Base-by-base conservation (phyloP, 129 eudicot species). In the Chrysanthemum makinoi region DNA sequence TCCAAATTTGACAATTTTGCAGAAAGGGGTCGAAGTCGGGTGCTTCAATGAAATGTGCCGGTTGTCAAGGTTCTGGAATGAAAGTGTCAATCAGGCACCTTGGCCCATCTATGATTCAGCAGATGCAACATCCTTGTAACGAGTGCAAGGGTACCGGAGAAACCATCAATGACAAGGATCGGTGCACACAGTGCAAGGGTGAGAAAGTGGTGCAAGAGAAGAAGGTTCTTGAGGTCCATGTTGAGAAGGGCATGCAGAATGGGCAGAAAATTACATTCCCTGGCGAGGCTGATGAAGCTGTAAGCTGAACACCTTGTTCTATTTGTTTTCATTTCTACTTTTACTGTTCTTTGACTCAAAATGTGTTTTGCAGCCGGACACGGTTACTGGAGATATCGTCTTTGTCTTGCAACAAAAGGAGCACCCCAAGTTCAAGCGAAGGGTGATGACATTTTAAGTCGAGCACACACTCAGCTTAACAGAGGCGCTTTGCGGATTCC, bases 381-480 rank as follows among this genome's bases (percentile, higher is more conserved):
- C 93, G 0, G 84, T 88, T 0, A 88, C 96, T 0, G 97, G 97
- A 10, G 97, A 91, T 57, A 88, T 91, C 54, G 95, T 91, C 0
- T 91, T 91, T 47, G 89, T 91, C 6, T 81, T 91, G 53, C 97
- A 91, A 80, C 97, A 91, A 82, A 91, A 91, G 65, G 97, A 91
- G 62, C 95, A 91, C 62, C 89, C 97, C 1, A 91, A 75, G 70
- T 91, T 85, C 20, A 88, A 88, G 81, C 79, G 97, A 64, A 91
- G 87, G 92, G 89, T 0, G 97, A 91, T 35, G 97, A 91, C 73
- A 81, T 91, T 1, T 91, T 91, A 28, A 28, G 78, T 86, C 12
- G 97, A 91, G 77, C 93, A 86, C 77, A 80, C 93, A 0, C 72
- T 91, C 76, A 75, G 93, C 15, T 69, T 91, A 2, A 86, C 90